Evolutionary conservation across 257 asterid species (phyloP).

Genomic region (Euphrasia confusa): DNA sequence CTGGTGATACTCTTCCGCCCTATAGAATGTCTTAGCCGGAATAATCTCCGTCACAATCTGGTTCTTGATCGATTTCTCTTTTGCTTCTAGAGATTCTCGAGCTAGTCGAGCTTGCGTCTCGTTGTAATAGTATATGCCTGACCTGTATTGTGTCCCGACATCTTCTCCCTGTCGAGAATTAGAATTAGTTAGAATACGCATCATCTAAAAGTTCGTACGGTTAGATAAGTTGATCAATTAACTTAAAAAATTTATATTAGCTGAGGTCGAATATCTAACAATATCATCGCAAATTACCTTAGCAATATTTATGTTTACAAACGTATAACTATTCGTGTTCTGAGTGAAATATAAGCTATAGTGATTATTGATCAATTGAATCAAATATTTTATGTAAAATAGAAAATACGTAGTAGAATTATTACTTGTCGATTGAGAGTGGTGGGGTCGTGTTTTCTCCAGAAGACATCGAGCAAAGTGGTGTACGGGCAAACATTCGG

Average conservation of each 20-base stretch:
- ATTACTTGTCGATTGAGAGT: constrained; percentile 72
- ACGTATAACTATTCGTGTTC: background rate
- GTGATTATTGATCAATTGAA: too few species aligned
- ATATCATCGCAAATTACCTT: too few species aligned
- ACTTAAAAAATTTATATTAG: too few species aligned
- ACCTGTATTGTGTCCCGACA: constrained; percentile 71
- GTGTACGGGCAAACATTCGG: constrained; percentile 55
- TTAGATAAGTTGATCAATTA: too few species aligned
- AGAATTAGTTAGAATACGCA: too few species aligned
- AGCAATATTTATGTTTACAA: background rate
- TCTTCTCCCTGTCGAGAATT: constrained; percentile 46
- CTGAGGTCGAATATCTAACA: too few species aligned
- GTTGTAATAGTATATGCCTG: constrained; percentile 68
- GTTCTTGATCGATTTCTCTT: constrained; percentile 39
- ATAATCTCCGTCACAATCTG: constrained; percentile 65
- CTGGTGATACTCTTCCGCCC: constrained; percentile 89
- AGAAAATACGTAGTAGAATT: background rate
- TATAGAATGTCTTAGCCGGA: constrained; percentile 64
- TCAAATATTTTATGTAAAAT: background rate
- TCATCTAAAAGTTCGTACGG: too few species aligned
- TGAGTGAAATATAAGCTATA: background rate
- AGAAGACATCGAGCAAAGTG: constrained; percentile 56
- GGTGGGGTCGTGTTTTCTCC: constrained; percentile 76
- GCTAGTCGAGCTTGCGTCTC: constrained; percentile 54
- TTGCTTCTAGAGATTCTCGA: constrained; percentile 53